phyloP scores from a whole-genome alignment of 129 eudicot species.

The Chrysanthemum lavandulifolium region DNA sequence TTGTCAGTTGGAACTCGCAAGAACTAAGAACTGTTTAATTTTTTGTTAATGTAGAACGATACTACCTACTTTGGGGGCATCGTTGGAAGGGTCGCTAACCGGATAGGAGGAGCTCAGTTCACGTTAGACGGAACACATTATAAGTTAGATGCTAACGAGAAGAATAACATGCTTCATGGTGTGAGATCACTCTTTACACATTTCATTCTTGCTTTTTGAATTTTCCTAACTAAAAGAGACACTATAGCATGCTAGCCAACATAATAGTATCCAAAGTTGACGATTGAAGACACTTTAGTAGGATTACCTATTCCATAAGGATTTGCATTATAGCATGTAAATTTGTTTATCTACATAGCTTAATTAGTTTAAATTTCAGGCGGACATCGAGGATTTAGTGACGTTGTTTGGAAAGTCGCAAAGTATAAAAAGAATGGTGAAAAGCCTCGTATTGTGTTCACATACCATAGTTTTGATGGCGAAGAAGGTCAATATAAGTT shows the following conservation, averaged over 20 bases:
- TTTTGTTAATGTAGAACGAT: conserved; percentile 48
- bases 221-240: too few relatives aligned
- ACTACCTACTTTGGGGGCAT: conserved; percentile 57
- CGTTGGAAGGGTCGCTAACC: conserved; percentile 77
- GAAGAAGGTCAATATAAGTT: conserved; percentile 38
- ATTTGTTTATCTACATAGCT: too few relatives aligned
- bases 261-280: neutral
- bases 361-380: conserved; percentile 25
- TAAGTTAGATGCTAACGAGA: conserved; percentile 67
- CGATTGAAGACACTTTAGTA: neutral
- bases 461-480: conserved; percentile 42
- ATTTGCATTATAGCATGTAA: too few relatives aligned
- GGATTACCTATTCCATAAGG: too few relatives aligned
- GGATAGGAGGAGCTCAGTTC: conserved; percentile 75
- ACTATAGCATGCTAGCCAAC: too few relatives aligned
- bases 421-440: conserved; percentile 19
- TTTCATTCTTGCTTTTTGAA: neutral
- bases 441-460: conserved; percentile 32
- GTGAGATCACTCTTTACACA: neutral
- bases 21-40: neutral
- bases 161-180: conserved; percentile 71
- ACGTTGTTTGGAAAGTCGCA: conserved; percentile 43
- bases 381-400: conserved; percentile 46
- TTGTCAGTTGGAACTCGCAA: neutral
- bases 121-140: conserved; percentile 56